Percentiles rank a stretch among this genome's conserved stretches.
Conservation (phyloP, 106 monocot species). For the Ottelia alismoides region DNA sequence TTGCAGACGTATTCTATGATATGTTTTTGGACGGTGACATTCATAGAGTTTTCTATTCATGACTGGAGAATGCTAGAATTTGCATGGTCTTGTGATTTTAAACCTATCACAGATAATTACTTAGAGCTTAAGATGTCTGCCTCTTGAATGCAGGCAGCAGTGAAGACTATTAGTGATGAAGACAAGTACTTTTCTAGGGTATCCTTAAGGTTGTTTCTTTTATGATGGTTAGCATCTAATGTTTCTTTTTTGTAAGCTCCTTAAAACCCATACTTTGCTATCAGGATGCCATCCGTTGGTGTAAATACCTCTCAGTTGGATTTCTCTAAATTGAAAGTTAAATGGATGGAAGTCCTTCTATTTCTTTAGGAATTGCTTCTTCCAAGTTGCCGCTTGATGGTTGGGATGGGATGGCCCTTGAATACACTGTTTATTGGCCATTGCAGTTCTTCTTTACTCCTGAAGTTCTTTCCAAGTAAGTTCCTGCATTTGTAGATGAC, state of each 20-base stretch:
- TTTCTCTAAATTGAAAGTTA: constrained; percentile 21
- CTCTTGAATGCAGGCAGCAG: constrained; percentile 64
- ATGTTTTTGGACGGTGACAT: too few relatives aligned
- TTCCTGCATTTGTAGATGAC: too few relatives aligned
- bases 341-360: too few relatives aligned
- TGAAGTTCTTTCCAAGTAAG: constrained; percentile 90
- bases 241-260: background rate
- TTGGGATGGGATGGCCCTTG: constrained; percentile 91
- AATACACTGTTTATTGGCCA: constrained; percentile 88
- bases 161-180: constrained; percentile 92
- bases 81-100: too few relatives aligned
- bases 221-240: background rate
- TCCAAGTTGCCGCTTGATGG: constrained; percentile 65
- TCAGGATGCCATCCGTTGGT: constrained; percentile 81
- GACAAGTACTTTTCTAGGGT: constrained; percentile 95
- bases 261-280: background rate
- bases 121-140: too few relatives aligned
- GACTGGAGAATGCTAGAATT: too few relatives aligned
- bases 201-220: constrained; percentile 55
- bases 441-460: constrained; percentile 92
- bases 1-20: too few relatives aligned
- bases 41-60: too few relatives aligned
- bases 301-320: constrained; percentile 34
- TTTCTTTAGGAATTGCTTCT: too few relatives aligned
- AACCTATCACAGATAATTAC: too few relatives aligned